Evolutionary conservation across 75 land plant species (phyloP).

Genomic region (Azolla pinnata): DNA sequence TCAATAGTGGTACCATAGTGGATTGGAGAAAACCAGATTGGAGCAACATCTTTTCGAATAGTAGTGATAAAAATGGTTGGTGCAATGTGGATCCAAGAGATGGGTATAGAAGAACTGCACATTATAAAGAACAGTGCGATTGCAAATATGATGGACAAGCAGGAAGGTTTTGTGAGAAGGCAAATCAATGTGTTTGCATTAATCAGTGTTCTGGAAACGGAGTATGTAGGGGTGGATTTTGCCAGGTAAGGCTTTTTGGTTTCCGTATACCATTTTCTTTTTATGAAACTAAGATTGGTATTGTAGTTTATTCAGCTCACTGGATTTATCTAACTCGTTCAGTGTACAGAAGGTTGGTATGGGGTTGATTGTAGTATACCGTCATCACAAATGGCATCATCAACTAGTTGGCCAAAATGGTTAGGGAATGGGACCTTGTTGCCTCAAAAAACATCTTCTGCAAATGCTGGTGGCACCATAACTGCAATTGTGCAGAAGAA

Average conservation of each 20-base stretch:
- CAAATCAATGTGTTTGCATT: slow-evolving; percentile 48
- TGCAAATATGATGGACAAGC: slow-evolving; percentile 71
- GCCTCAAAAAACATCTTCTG: background rate
- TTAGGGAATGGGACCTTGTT: slow-evolving; percentile 30
- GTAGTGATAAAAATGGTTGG: slow-evolving; percentile 58
- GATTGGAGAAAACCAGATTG: slow-evolving; percentile 63
- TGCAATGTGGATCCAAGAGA: slow-evolving; percentile 79
- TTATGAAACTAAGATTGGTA: slow-evolving; percentile 1
- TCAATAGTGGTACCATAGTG: slow-evolving; percentile 16
- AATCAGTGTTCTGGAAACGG: slow-evolving; percentile 89
- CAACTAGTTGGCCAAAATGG: slow-evolving; percentile 67
- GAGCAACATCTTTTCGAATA: slow-evolving; percentile 52
- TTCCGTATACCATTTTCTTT: background rate
- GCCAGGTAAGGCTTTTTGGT: slow-evolving; percentile 42
- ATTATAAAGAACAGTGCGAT: slow-evolving; percentile 68
- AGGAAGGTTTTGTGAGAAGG: slow-evolving; percentile 67
- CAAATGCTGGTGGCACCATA: slow-evolving; percentile 8
- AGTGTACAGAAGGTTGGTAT: slow-evolving; percentile 76
- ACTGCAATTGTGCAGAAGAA: slow-evolving; percentile 48
- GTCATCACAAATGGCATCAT: slow-evolving; percentile 34
- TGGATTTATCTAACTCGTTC: slow-evolving; percentile 18
- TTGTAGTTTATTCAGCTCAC: background rate
- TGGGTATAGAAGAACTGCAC: slow-evolving; percentile 30
- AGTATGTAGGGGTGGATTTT: slow-evolving; percentile 75
- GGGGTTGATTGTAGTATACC: slow-evolving; percentile 88